phyloP scores from a whole-genome alignment of 306 rosid species.

The Acacia melanoxylon region DNA sequence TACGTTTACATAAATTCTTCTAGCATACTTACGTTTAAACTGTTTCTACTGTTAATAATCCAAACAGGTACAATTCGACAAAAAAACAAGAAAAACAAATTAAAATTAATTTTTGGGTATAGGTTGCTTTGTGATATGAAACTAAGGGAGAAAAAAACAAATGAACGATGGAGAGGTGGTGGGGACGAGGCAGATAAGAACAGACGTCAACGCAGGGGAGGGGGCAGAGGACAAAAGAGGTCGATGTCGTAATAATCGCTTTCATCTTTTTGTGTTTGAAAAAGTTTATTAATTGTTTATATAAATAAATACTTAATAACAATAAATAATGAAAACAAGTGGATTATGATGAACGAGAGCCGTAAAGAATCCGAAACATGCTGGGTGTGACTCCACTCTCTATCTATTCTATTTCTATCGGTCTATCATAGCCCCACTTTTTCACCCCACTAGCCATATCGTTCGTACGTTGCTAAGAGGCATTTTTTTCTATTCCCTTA shows the following conservation, averaged over 20 bases:
- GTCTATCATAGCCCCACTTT: neutral
- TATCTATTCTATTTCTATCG: neutral
- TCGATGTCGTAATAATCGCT: neutral
- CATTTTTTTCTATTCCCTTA: neutral
- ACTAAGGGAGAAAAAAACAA: neutral
- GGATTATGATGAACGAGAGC: constrained; percentile 3
- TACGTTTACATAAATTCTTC: no score
- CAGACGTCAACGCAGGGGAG: neutral
- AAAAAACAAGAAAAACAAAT: no score
- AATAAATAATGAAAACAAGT: neutral
- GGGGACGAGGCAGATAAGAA: neutral
- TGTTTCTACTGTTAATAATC: no score
- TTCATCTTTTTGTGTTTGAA: neutral
- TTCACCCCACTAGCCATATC: neutral
- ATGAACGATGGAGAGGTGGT: neutral
- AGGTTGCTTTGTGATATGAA: neutral
- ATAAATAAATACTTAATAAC: neutral
- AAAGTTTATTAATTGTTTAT: neutral
- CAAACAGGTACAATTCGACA: neutral
- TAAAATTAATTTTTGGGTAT: neutral
- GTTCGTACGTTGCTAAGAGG: neutral
- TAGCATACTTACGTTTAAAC: no score
- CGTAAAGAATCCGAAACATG: constrained; percentile 22
- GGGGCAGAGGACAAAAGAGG: neutral
- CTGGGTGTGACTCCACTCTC: constrained; percentile 2